phyloP scores from a whole-genome alignment of 1,284 basidiomycete species.

The Leccinum insolens region DNA sequence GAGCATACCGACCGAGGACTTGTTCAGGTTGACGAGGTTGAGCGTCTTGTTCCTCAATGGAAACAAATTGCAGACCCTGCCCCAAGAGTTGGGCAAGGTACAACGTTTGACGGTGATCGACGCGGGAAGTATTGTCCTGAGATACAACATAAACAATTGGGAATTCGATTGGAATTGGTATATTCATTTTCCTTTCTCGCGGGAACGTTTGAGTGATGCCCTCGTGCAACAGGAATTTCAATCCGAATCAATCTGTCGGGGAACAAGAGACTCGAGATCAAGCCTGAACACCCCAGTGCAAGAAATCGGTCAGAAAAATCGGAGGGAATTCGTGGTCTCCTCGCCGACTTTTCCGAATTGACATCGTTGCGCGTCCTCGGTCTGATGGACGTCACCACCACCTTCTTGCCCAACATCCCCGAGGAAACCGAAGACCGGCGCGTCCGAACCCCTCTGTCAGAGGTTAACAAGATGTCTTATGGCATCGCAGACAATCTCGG shows the following conservation, averaged over 20 bases:
- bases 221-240: conserved; percentile 83
- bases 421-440: conserved; percentile 93
- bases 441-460: conserved; percentile 89
- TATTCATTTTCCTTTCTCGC: conserved; percentile 23
- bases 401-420: conserved; percentile 75
- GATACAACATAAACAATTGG: conserved; percentile 99
- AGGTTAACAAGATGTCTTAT: conserved; percentile 93
- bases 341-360: conserved; percentile 89
- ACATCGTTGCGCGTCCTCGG: conserved; percentile 87
- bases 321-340: conserved; percentile 38
- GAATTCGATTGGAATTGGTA: conserved; percentile 99
- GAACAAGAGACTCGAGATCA: conserved; percentile 89
- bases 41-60: conserved; percentile 89
- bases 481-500: conserved; percentile 97
- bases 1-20: conserved; percentile 87
- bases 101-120: conserved; percentile 84
- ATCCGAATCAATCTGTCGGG: conserved; percentile 64
- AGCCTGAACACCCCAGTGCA: conserved; percentile 50
- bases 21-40: conserved; percentile 70
- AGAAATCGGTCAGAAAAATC: conserved; percentile 22
- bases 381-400: conserved; percentile 97
- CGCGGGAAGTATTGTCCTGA: conserved; percentile 92
- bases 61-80: conserved; percentile 92
- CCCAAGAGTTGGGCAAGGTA: conserved; percentile 88
- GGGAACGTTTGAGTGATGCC: conserved; percentile 8